Conservation (phyloP, 371 early-diverging fungal species). For the Syncephalis plumigaleata region DNA sequence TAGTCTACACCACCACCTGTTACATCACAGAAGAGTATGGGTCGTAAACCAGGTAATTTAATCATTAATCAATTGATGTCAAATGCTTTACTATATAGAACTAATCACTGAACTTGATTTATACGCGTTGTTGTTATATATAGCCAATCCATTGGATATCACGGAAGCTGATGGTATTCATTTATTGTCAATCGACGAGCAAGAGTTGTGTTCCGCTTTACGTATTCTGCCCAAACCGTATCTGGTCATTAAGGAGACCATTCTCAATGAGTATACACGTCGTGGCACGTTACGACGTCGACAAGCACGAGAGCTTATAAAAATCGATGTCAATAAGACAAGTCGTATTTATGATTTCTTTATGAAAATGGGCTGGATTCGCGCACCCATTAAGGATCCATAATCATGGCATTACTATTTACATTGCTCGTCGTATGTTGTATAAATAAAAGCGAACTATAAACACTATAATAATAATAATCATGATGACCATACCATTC, state of each 20-base stretch:
- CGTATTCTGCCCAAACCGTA: conserved; percentile 76
- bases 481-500: too few relatives aligned
- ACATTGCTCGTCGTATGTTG: too few relatives aligned
- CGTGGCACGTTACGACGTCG: conserved; percentile 48
- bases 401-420: too few relatives aligned
- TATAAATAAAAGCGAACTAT: too few relatives aligned
- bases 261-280: conserved; percentile 64
- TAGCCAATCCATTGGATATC: conserved; percentile 56
- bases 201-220: conserved; percentile 59
- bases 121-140: too few relatives aligned
- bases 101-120: too few relatives aligned
- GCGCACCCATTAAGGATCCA: too few relatives aligned
- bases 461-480: too few relatives aligned
- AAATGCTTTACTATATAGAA: too few relatives aligned
- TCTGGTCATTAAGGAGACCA: conserved; percentile 73
- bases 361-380: conserved; percentile 76
- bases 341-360: conserved; percentile 78
- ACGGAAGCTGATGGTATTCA: conserved; percentile 70
- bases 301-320: conserved; percentile 60
- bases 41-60: not conserved
- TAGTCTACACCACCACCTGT: too few relatives aligned
- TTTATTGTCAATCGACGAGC: conserved; percentile 61
- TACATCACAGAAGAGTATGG: conserved; percentile 1
- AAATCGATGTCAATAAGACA: conserved; percentile 79
- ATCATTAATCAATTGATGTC: not conserved